A percentile compares a stretch with the other conserved stretches of the same genome.
Conservation (phyloP, 495 filamentous ascomycete genomes). For the Xylaria flabelliformis region DNA sequence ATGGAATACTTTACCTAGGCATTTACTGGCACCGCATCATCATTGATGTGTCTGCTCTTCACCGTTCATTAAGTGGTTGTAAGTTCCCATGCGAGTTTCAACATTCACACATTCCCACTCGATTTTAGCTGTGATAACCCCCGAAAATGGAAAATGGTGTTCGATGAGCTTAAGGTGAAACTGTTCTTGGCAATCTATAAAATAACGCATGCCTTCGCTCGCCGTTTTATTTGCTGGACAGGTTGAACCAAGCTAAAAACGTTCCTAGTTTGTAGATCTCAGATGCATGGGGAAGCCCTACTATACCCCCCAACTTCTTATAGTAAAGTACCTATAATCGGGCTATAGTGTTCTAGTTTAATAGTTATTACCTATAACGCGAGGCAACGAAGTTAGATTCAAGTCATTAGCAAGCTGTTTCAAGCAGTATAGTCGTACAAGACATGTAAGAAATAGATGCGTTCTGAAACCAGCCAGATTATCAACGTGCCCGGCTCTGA, state of each 20-base stretch:
- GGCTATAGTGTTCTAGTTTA: neutral
- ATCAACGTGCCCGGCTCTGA: neutral
- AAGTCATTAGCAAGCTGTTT: neutral
- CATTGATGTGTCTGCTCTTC: neutral
- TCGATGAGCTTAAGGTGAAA: neutral
- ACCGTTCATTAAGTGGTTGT: too few relatives aligned
- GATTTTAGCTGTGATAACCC: neutral
- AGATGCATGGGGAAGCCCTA: neutral
- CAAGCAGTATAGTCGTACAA: neutral
- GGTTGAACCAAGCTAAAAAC: neutral
- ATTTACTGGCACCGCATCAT: neutral
- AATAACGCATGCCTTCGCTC: neutral
- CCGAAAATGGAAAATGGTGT: neutral
- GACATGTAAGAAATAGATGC: neutral
- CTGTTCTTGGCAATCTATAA: neutral
- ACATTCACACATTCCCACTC: neutral
- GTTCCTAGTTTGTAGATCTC: neutral
- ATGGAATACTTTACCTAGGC: neutral
- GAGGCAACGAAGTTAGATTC: neutral
- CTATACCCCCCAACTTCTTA: neutral
- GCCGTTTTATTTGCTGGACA: neutral
- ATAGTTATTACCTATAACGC: neutral
- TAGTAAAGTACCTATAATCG: neutral
- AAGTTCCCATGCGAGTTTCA: neutral
- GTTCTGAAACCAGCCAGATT: conserved; percentile 1